phyloP scores from a whole-genome alignment of 108 stramenopile species.

The Discostella stelligeroides region DNA sequence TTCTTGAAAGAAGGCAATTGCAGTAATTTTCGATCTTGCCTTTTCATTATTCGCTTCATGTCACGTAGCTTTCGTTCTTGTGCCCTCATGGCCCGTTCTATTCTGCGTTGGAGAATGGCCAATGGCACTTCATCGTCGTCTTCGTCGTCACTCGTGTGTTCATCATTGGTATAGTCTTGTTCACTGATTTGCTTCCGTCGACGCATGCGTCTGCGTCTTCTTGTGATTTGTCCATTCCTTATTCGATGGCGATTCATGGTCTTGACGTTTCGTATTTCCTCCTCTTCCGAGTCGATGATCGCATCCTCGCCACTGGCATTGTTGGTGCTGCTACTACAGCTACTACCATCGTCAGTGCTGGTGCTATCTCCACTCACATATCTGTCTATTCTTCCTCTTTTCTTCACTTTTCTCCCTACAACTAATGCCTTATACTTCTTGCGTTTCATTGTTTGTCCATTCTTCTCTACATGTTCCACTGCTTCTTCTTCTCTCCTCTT shows the following conservation, averaged over 20 bases:
- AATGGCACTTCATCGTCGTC: too few relatives aligned
- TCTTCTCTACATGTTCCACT: too few relatives aligned
- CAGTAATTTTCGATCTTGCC: not conserved
- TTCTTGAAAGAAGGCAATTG: not conserved
- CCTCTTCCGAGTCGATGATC: conserved; percentile 4
- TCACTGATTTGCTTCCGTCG: not conserved
- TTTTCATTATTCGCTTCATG: conserved; percentile 6
- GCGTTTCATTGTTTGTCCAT: too few relatives aligned
- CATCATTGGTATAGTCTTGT: not conserved
- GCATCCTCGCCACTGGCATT: not conserved
- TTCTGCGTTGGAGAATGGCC: not conserved
- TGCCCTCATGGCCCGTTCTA: not conserved
- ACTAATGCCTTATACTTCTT: too few relatives aligned
- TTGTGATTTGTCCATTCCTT: conserved; percentile 2
- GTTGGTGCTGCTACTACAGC: not conserved
- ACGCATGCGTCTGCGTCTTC: not conserved
- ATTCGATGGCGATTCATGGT: conserved; percentile 11
- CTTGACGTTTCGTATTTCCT: conserved; percentile 5
- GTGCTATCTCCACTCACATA: not conserved
- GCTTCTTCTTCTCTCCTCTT: too few relatives aligned
- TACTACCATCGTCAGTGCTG: not conserved
- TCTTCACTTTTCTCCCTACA: not conserved
- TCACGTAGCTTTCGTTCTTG: not conserved
- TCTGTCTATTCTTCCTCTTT: not conserved
- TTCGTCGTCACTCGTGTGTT: conserved; percentile 1